These are phyloP conservation scores for Suillus placidus DNA, from an alignment of 768 basidiomycete species.

Conservation along the genomic window DNA sequence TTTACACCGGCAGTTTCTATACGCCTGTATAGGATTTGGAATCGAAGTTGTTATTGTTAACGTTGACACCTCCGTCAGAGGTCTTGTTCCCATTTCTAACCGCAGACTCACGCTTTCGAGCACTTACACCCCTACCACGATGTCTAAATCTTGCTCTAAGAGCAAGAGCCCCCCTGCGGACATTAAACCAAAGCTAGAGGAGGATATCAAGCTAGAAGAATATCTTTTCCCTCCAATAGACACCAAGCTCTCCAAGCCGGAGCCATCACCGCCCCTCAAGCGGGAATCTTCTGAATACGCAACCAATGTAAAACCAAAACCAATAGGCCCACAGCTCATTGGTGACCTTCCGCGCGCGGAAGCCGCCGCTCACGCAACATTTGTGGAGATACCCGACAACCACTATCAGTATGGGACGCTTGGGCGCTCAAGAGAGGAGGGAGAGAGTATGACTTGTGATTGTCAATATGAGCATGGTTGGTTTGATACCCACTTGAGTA, in stretches of 20 bases:
- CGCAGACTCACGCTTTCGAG: constrained; percentile 6
- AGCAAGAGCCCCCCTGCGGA: constrained; percentile 32
- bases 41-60: constrained; percentile 15
- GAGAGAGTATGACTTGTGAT: constrained; percentile 96
- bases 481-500: constrained; percentile 38
- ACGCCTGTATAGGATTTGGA: constrained; percentile 24
- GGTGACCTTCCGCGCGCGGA: constrained; percentile 78
- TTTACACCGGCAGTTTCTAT: constrained; percentile 17
- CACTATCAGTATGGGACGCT: constrained; percentile 86
- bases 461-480: constrained; percentile 82
- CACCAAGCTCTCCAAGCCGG: constrained; percentile 29
- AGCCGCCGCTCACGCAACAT: constrained; percentile 69
- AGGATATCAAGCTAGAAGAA: constrained; percentile 23
- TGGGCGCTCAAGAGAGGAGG: constrained; percentile 84
- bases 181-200: constrained; percentile 13
- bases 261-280: constrained; percentile 35
- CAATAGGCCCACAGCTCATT: constrained; percentile 66
- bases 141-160: constrained; percentile 32
- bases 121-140: constrained; percentile 25
- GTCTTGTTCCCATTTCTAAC: constrained; percentile 21
- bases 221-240: constrained; percentile 26
- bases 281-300: constrained; percentile 37
- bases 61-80: constrained; percentile 23
- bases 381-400: constrained; percentile 73
- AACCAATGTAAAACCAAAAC: constrained; percentile 38